phyloP scores from a whole-genome alignment of 148 eudicot genomes.

The Polygonum maritimum region DNA sequence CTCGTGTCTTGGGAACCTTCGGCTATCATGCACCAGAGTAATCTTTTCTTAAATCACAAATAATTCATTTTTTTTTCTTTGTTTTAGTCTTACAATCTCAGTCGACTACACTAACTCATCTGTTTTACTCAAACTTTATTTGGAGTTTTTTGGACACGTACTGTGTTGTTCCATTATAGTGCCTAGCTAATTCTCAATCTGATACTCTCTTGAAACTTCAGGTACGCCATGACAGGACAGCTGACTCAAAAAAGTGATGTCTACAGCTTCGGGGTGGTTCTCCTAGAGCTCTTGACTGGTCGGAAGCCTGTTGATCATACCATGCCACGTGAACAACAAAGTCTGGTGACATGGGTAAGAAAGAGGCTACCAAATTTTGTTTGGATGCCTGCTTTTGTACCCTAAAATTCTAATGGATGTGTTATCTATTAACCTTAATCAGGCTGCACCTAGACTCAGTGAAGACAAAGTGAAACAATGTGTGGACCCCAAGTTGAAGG shows the following conservation, averaged over 20 bases:
- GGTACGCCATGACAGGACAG: constrained; percentile 73
- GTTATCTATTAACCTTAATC: not conserved
- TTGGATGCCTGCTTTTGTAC: not conserved
- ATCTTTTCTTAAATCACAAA: not conserved
- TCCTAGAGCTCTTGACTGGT: constrained; percentile 59
- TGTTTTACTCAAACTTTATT: not conserved
- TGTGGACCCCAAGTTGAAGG: constrained; percentile 64
- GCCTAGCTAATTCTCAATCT: not conserved
- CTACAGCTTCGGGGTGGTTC: constrained; percentile 71
- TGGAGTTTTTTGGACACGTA: not conserved
- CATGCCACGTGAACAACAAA: constrained; percentile 74
- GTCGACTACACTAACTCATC: not conserved
- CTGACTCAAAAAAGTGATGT: constrained; percentile 67
- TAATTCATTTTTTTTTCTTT: not conserved
- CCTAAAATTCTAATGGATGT: not conserved
- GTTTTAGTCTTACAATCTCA: not conserved
- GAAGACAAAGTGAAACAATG: constrained; percentile 90
- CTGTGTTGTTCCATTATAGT: not conserved
- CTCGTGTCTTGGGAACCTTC: constrained; percentile 59
- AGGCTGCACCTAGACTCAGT: constrained; percentile 66
- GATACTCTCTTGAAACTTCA: constrained; percentile 7
- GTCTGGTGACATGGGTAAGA: constrained; percentile 68
- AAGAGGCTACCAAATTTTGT: not conserved
- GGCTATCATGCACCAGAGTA: constrained; percentile 78
- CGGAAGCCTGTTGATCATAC: constrained; percentile 68